phyloP scores from a whole-genome alignment of 1,284 basidiomycete genomes.

The Coniophora puteana region DNA sequence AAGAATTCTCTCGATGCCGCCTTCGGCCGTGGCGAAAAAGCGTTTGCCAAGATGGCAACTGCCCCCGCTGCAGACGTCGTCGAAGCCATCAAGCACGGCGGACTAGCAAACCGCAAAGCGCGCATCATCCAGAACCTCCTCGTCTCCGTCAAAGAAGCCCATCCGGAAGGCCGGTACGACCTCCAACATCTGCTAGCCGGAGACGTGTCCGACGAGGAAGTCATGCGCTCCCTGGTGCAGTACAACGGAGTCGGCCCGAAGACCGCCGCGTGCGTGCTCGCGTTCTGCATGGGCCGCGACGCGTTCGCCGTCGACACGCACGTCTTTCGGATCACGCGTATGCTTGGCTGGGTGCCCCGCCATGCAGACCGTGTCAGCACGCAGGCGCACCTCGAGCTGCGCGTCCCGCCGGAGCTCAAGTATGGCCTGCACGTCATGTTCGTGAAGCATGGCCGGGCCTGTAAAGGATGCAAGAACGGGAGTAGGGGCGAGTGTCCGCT shows the following conservation, averaged over 20 bases:
- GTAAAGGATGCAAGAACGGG: slow-evolving; percentile 49
- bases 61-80: slow-evolving; percentile 51
- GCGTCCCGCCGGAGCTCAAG: slow-evolving; percentile 61
- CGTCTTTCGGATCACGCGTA: slow-evolving; percentile 60
- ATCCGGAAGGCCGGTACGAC: slow-evolving; percentile 54
- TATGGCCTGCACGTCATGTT: slow-evolving; percentile 72
- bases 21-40: slow-evolving; percentile 51
- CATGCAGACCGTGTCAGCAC: slow-evolving; percentile 60
- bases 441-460: slow-evolving; percentile 58
- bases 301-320: slow-evolving; percentile 81
- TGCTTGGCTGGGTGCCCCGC: slow-evolving; percentile 68
- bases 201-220: slow-evolving; percentile 45
- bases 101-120: slow-evolving; percentile 73
- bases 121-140: slow-evolving; percentile 63
- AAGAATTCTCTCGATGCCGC: slow-evolving; percentile 53
- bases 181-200: slow-evolving; percentile 48
- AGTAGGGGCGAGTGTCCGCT: slow-evolving; percentile 21
- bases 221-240: slow-evolving; percentile 67
- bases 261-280: slow-evolving; percentile 73
- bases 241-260: slow-evolving; percentile 76
- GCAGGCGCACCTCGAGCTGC: slow-evolving; percentile 68
- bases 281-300: slow-evolving; percentile 73
- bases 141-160: slow-evolving; percentile 44
- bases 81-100: slow-evolving; percentile 64
- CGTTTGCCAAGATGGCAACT: slow-evolving; percentile 57